Evolutionary conservation across 2,329 filamentous ascomycete genomes (phyloP), one percentile per base, ranked within the genome.

Genomic region (Penicillium sp.): DNA sequence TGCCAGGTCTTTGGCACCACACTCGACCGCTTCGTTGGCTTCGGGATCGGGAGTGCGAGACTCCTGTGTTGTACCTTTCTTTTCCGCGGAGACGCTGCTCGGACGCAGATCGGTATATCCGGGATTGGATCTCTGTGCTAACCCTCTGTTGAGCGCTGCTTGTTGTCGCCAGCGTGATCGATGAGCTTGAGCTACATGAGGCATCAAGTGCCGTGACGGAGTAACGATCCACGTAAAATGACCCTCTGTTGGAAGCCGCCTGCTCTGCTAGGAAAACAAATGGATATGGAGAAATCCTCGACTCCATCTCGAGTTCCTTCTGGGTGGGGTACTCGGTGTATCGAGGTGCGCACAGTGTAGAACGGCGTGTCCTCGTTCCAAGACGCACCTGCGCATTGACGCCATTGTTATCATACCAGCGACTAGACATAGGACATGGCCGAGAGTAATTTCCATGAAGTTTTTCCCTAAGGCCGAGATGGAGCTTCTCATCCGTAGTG

Each of bases 341-440:
- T n/a, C 62, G 60, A 14, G 64, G 64, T 21, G 62, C 64, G 53
- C 64, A 66, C 19, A 67, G 52, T 1, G 64, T 66, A 39, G 64
- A 66, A 33, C 64, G 63, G 41, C 64, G 64, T 1, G 52, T 46
- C 16, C 62, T 55, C 5, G 27, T 43, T 7, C 46, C 56, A 33
- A 48, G 22, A 22, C 51, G 29, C 9, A 52, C 52, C 21, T 52
- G 31, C 5, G 52, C 53, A 52, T 53, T 47, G 37, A 57, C 60
- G 14, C 55, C 53, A 47, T 46, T 59, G 2, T 58, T 26, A 33
- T 66, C 64, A 22, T 62, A 56, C 53, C 60, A 64, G 39, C 57
- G 63, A 43, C 48, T 44, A 37, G 56, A 53, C 35, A 53, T 44
- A 29, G 54, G 62, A 21, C 57, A 29, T 3, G 57, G 55, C 39